Percentiles rank a stretch among this genome's conserved stretches.
Evolutionary conservation across 2,329 filamentous ascomycete species (phyloP).

Genomic region (Coniochaeta sp.): DNA sequence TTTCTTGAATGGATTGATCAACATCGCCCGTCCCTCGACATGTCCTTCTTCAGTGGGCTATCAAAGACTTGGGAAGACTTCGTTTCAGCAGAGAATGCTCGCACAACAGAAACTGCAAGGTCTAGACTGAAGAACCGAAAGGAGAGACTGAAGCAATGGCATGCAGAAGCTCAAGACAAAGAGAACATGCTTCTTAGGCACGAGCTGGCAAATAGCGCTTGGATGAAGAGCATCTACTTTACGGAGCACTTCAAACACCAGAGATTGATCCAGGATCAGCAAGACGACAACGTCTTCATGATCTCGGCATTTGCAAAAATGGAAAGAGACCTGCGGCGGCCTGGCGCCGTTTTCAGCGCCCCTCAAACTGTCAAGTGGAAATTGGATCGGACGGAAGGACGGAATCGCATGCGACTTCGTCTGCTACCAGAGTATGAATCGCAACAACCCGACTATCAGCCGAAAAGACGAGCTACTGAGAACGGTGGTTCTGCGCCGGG

Average conservation of each 20-base stretch:
- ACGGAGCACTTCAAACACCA: conserved; percentile 92
- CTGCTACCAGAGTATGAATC: conserved; percentile 68
- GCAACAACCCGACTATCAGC: conserved; percentile 66
- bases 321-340: conserved; percentile 68
- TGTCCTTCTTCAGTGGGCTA: conserved; percentile 73
- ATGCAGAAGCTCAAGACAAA: conserved; percentile 56
- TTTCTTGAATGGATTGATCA: conserved; percentile 86
- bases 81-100: conserved; percentile 72
- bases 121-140: conserved; percentile 65
- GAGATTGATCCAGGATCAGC: conserved; percentile 81
- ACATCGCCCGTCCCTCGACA: conserved; percentile 70
- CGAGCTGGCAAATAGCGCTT: conserved; percentile 78
- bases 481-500: conserved; percentile 8
- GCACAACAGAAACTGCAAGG: conserved; percentile 68
- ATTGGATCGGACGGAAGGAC: conserved; percentile 88
- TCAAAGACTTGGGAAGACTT: conserved; percentile 85
- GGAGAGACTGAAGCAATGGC: conserved; percentile 78
- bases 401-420: conserved; percentile 88
- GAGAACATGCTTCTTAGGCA: conserved; percentile 75
- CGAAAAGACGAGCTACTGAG: conserved; percentile 47
- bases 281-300: conserved; percentile 78
- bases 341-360: conserved; percentile 73
- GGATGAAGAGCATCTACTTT: conserved; percentile 92
- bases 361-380: conserved; percentile 69
- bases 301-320: conserved; percentile 70